These are phyloP conservation scores for Pisolithus thermaeus DNA, from an alignment of 1,284 basidiomycete genomes.

Conservation along the genomic window DNA sequence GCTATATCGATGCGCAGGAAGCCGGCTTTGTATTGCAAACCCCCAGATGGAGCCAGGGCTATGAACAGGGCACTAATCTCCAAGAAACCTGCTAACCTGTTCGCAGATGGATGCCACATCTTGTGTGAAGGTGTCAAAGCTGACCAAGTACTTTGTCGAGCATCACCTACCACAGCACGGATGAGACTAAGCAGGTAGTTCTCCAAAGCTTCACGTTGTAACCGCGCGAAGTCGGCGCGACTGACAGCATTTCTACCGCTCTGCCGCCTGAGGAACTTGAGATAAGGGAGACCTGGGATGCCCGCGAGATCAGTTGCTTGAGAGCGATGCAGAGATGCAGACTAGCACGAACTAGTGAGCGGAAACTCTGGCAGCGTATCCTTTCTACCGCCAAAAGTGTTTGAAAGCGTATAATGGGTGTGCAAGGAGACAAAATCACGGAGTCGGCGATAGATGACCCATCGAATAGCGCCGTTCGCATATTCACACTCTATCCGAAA, in stretches of 20 bases:
- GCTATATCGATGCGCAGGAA: constrained; percentile 60
- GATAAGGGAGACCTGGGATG: constrained; percentile 71
- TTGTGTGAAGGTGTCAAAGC: constrained; percentile 29
- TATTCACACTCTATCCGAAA: constrained; percentile 97
- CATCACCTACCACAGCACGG: constrained; percentile 65
- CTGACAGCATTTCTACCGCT: constrained; percentile 45
- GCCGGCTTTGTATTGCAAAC: constrained; percentile 86
- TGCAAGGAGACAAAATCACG: constrained; percentile 92
- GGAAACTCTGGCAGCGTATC: constrained; percentile 92
- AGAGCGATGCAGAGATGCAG: background rate
- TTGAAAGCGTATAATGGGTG: constrained; percentile 86
- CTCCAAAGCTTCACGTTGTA: constrained; percentile 81
- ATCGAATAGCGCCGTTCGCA: constrained; percentile 89
- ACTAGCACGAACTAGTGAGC: constrained; percentile 57
- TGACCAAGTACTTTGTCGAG: constrained; percentile 3
- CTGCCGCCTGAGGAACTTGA: constrained; percentile 73
- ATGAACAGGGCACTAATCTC: constrained; percentile 91
- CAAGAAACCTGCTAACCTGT: constrained; percentile 90
- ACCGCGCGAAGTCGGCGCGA: constrained; percentile 70
- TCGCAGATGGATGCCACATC: constrained; percentile 97
- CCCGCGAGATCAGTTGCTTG: background rate
- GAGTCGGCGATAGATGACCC: constrained; percentile 95
- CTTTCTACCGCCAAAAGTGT: constrained; percentile 64
- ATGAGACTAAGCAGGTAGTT: constrained; percentile 88
- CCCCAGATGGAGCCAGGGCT: constrained; percentile 77